phyloP scores from a whole-genome alignment of 2,329 filamentous ascomycete species.

The Ophiostoma sp. region DNA sequence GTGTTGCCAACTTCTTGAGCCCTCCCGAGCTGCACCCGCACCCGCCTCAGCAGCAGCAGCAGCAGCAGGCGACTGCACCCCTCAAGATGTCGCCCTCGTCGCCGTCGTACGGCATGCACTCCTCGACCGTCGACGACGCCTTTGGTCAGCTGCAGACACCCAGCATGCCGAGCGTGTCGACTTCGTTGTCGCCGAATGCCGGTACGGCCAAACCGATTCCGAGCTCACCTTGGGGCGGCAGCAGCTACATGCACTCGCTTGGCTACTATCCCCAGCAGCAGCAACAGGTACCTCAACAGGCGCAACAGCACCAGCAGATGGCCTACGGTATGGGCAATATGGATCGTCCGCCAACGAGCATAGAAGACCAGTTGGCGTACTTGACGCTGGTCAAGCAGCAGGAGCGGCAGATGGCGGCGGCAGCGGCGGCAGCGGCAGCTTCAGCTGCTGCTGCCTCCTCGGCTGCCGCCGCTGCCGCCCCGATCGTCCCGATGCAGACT shows the following conservation, averaged over 20 bases:
- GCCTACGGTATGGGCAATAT: not conserved
- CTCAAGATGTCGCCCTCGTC: slow-evolving; percentile 5
- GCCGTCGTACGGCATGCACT: slow-evolving; percentile 58
- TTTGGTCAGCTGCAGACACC: slow-evolving; percentile 46
- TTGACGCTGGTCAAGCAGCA: slow-evolving; percentile 23
- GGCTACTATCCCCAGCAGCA: slow-evolving; percentile 12
- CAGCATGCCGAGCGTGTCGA: not conserved
- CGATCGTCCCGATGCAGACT: not conserved
- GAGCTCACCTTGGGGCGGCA: slow-evolving; percentile 49
- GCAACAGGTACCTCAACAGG: not conserved
- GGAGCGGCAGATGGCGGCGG: slow-evolving; percentile 5
- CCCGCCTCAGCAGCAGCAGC: not conserved
- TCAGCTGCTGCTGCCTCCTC: not conserved
- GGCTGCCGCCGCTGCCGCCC: not conserved
- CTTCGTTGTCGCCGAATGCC: not conserved
- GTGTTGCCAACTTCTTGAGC: slow-evolving; percentile 52
- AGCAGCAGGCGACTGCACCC: not conserved
- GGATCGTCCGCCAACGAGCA: slow-evolving; percentile 21
- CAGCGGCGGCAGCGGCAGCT: not conserved
- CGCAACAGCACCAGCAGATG: not conserved
- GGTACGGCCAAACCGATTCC: slow-evolving; percentile 40
- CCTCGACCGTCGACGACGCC: slow-evolving; percentile 51
- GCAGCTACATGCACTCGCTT: slow-evolving; percentile 16
- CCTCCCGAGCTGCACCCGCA: slow-evolving; percentile 42
- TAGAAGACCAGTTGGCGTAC: slow-evolving; percentile 28